Base-by-base conservation (phyloP, 345 rosid genomes). In the Triadica sebifera region DNA sequence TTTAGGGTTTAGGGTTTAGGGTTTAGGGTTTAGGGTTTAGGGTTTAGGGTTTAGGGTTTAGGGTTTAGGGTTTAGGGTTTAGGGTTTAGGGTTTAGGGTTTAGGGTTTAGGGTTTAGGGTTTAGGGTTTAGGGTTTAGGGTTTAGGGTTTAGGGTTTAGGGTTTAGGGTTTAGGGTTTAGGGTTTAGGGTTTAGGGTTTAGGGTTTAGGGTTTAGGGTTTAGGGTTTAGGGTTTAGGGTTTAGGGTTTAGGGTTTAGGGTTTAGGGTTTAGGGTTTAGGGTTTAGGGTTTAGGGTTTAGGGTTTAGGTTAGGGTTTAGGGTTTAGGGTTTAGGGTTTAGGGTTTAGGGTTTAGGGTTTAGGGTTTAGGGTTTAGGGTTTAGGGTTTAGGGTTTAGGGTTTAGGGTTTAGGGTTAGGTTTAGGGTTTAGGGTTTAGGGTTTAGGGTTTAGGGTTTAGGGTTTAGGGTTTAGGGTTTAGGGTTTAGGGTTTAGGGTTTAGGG, bases 31-130 rank as follows among this genome's bases (percentile, higher is more conserved):
- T 46, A 22, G 37, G 73, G 62, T 53, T 70, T 17, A 25, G 50
- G 63, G 73, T 70, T 70, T 34, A 41, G 73, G 73, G 45, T 70
- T 70, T 37, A 70, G 57, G 57, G 57, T 52, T 52, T 52, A 52
- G 51, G 73, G 29, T 70, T 53, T 53, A 55, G 63, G 63, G 73
- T 70, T 70, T 53, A 67, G 58, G 58, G 71, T 67, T 70, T 25
- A 37, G 67, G 75, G 67, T 59, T 78, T 74, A 73, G 70, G 81
- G 78, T 78, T 79, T 52, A 53, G 81, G 77, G 74, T 62, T 73
- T 69, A 24, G 74, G 75, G 3, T 75, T 61, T 61, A 52, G 49
- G 75, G 75, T 70, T 61, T 75, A 47, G 38, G 79, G 79, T 67
- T 75, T 59, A n/a, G 24, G 65, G 69, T 49, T 69, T n/a, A 8